phyloP scores from a whole-genome alignment of 2,329 filamentous ascomycete genomes.

The Aspergillus sp. region DNA sequence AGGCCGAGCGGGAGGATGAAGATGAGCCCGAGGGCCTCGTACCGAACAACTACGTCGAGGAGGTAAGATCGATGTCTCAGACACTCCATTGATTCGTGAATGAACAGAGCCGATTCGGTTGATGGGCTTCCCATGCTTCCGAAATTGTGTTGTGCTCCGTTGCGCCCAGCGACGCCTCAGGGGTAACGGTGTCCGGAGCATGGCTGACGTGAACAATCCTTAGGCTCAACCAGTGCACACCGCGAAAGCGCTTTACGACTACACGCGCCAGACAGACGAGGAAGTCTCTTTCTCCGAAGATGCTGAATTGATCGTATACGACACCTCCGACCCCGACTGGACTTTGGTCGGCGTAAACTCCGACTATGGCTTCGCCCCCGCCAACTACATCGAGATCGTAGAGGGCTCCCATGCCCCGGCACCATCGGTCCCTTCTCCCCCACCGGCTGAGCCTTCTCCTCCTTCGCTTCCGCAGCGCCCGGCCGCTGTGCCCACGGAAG shows the following conservation, averaged over 20 bases:
- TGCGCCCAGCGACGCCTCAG: constrained; percentile 10
- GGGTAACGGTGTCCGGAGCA: constrained; percentile 8
- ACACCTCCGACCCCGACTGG: constrained; percentile 92
- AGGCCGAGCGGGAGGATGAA: constrained; percentile 76
- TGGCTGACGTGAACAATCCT: constrained; percentile 12
- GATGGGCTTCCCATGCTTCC: neutral
- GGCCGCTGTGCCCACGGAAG: constrained; percentile 21
- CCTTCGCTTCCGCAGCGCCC: constrained; percentile 36
- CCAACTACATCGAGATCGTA: constrained; percentile 87
- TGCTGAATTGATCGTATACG: constrained; percentile 77
- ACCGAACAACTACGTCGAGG: constrained; percentile 91
- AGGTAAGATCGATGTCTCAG: constrained; percentile 59
- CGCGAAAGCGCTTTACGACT: constrained; percentile 96
- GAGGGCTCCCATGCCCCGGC: constrained; percentile 47
- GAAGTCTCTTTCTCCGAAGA: constrained; percentile 96
- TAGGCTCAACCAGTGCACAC: constrained; percentile 66
- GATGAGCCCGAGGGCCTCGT: constrained; percentile 89
- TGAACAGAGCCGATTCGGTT: neutral
- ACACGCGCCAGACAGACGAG: constrained; percentile 94
- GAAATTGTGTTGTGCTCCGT: neutral
- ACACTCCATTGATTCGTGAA: neutral
- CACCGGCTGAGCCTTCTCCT: constrained; percentile 38
- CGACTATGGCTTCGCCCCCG: constrained; percentile 90
- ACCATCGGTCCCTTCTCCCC: constrained; percentile 20
- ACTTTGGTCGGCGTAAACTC: constrained; percentile 81